Evolutionary conservation across 2,329 filamentous ascomycete genomes (phyloP).

Genomic region (Grosmannia serpens): DNA sequence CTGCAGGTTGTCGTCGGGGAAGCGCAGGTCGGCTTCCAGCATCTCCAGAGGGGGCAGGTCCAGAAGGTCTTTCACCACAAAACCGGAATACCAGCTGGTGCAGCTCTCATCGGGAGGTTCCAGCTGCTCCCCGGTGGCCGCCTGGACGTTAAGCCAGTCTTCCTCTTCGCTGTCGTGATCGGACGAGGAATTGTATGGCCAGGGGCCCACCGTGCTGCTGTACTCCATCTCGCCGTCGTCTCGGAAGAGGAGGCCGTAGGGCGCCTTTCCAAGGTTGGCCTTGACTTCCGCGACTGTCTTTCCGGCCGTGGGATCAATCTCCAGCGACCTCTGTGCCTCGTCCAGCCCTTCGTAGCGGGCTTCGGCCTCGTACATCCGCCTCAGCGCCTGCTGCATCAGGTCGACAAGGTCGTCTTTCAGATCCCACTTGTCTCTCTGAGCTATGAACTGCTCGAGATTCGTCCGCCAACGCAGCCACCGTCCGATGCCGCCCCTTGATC

Average conservation of each 20-base stretch:
- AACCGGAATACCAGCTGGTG: not conserved
- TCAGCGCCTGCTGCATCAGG: not conserved
- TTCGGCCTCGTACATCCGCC: not conserved
- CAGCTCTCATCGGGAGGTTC: not conserved
- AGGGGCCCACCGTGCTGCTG: not conserved
- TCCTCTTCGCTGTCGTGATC: too few species aligned
- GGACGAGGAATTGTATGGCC: too few species aligned
- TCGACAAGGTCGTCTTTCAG: not conserved
- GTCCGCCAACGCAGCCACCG: not conserved
- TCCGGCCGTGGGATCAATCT: not conserved
- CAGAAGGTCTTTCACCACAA: not conserved
- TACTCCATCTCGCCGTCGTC: not conserved
- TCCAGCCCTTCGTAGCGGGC: not conserved
- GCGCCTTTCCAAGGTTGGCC: not conserved
- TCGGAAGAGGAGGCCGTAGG: not conserved
- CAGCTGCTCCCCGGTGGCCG: too few species aligned
- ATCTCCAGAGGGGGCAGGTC: not conserved
- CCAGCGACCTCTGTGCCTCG: not conserved
- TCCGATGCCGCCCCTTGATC: not conserved
- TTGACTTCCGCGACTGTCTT: not conserved
- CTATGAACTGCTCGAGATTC: not conserved
- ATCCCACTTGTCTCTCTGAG: not conserved
- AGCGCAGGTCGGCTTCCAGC: not conserved
- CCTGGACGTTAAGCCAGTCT: too few species aligned
- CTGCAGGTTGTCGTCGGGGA: not conserved